phyloP scores from a whole-genome alignment of 2,329 filamentous ascomycete genomes.

The Botrytis hyacinthi region DNA sequence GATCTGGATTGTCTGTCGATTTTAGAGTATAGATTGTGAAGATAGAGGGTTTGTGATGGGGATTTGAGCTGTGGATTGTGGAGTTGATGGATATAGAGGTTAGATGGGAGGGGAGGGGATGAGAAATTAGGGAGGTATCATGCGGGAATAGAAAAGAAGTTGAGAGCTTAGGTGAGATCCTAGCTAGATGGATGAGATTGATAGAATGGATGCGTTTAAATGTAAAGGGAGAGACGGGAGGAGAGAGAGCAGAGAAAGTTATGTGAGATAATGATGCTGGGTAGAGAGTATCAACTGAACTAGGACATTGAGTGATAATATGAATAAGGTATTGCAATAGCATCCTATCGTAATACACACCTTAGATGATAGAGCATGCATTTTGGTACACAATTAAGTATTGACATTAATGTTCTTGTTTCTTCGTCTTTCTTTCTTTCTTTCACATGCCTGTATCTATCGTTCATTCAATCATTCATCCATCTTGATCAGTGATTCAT shows the following conservation, averaged over 20 bases:
- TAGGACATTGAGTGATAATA: neutral
- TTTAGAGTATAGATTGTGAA: neutral
- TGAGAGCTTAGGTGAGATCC: neutral
- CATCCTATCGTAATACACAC: neutral
- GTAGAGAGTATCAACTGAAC: neutral
- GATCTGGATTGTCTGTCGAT: neutral
- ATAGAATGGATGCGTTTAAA: neutral
- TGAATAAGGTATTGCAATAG: neutral
- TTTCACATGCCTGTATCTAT: neutral
- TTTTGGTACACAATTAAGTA: neutral
- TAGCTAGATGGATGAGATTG: neutral
- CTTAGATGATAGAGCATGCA: neutral
- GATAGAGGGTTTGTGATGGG: neutral
- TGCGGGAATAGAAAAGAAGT: neutral
- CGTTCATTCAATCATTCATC: neutral
- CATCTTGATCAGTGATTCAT: neutral
- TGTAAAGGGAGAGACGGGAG: neutral
- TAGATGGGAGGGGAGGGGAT: neutral
- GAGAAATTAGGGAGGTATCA: neutral
- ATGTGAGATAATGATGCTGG: neutral
- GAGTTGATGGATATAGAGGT: neutral
- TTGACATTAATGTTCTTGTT: slow-evolving; percentile 2
- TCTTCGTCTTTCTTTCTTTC: neutral
- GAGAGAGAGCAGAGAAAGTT: neutral
- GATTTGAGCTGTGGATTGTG: neutral